Percentiles rank a stretch among this genome's conserved stretches.
Conservation (phyloP, 2,329 filamentous ascomycete genomes). For the Venturia carpophila region DNA sequence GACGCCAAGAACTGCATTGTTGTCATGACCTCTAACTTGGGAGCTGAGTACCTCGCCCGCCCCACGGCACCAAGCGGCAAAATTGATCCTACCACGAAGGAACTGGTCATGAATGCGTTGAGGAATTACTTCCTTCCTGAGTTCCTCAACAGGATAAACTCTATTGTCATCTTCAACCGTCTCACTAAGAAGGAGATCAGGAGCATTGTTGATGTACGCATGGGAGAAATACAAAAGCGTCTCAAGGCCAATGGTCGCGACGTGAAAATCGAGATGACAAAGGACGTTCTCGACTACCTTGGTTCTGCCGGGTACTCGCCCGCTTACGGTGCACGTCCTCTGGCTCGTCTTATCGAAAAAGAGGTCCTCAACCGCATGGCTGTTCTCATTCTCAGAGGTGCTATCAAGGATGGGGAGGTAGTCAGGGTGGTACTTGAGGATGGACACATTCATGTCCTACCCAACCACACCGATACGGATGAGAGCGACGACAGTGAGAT, state of each 20-base stretch:
- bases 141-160: slow-evolving; percentile 96
- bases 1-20: slow-evolving; percentile 98
- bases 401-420: slow-evolving; percentile 74
- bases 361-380: slow-evolving; percentile 92
- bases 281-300: slow-evolving; percentile 87
- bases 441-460: slow-evolving; percentile 69
- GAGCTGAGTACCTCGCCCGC: slow-evolving; percentile 84
- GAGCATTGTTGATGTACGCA: slow-evolving; percentile 86
- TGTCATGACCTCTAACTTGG: slow-evolving; percentile 97
- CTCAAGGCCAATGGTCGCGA: slow-evolving; percentile 79
- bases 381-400: slow-evolving; percentile 79
- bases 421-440: slow-evolving; percentile 73
- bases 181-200: slow-evolving; percentile 84
- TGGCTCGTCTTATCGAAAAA: slow-evolving; percentile 87
- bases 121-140: slow-evolving; percentile 97
- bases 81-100: slow-evolving; percentile 77
- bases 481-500: slow-evolving; percentile 61
- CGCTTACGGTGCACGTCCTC: slow-evolving; percentile 83
- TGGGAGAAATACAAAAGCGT: slow-evolving; percentile 83
- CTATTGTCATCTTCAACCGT: slow-evolving; percentile 96
- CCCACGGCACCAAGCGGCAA: slow-evolving; percentile 69
- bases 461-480: slow-evolving; percentile 69
- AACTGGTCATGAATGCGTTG: slow-evolving; percentile 83
- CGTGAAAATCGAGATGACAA: slow-evolving; percentile 71
- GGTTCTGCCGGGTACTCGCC: slow-evolving; percentile 89